Conservation (phyloP, 2,329 filamentous ascomycete species). For the Ophiocordyceps camponoti-leonardi region DNA sequence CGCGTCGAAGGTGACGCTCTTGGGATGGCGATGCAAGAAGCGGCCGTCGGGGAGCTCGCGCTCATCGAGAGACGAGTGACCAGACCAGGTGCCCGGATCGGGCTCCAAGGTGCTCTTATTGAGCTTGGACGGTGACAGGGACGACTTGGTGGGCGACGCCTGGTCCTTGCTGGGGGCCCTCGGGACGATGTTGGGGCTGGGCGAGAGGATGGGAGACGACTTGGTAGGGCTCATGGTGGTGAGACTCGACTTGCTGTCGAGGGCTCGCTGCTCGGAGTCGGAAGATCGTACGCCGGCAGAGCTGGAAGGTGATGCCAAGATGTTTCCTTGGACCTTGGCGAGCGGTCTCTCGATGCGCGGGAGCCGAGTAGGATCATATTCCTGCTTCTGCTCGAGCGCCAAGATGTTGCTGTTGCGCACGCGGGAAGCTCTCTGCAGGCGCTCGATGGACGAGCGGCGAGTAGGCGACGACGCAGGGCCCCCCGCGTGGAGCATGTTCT, state of each 20-base stretch:
- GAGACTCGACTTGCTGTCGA: slow-evolving; percentile 28
- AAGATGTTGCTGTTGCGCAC: slow-evolving; percentile 98
- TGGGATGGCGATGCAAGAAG: slow-evolving; percentile 65
- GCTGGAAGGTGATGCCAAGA: slow-evolving; percentile 43
- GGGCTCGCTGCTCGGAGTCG: slow-evolving; percentile 21
- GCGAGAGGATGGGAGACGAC: slow-evolving; percentile 3
- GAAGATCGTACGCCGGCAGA: slow-evolving; percentile 35
- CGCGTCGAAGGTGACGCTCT: slow-evolving; percentile 93
- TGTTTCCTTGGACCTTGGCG: slow-evolving; percentile 58
- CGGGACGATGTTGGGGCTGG: slow-evolving; percentile 10
- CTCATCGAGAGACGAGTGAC: slow-evolving; percentile 42
- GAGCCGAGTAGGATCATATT: slow-evolving; percentile 72
- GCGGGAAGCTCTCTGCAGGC: slow-evolving; percentile 80
- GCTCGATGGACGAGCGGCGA: slow-evolving; percentile 84
- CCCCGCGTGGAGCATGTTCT: slow-evolving; percentile 54
- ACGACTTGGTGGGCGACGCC: slow-evolving; percentile 75
- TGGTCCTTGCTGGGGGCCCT: slow-evolving; percentile 51
- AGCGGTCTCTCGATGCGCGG: slow-evolving; percentile 70
- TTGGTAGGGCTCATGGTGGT: slow-evolving; percentile 15
- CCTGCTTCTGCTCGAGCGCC: slow-evolving; percentile 76
- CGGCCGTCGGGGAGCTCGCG: slow-evolving; percentile 45
- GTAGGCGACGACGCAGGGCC: slow-evolving; percentile 49
- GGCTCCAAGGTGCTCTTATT: slow-evolving; percentile 55
- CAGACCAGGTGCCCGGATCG: slow-evolving; percentile 50
- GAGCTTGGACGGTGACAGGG: slow-evolving; percentile 52